These are phyloP conservation scores for Ilyonectria destructans DNA, from an alignment of 2,329 filamentous ascomycete genomes.

Conservation along the genomic window DNA sequence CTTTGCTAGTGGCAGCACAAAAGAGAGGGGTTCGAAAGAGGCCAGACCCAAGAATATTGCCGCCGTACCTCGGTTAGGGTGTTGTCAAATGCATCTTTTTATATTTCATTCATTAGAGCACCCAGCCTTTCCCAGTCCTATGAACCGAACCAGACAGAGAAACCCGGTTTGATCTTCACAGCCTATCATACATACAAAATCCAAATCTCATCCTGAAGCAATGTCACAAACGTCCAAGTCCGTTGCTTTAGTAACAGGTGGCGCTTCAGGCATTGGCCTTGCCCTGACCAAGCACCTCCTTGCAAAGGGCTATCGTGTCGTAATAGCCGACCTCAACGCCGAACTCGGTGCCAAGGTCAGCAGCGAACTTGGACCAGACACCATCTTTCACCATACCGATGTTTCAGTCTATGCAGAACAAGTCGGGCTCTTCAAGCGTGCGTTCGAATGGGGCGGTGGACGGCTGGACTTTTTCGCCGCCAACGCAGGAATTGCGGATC, in stretches of 20 bases:
- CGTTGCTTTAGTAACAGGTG: constrained; percentile 10
- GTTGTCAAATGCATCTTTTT: background rate
- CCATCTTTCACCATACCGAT: constrained; percentile 11
- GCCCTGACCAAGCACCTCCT: constrained; percentile 13
- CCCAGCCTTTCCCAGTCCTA: background rate
- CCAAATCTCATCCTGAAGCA: background rate
- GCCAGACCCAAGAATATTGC: background rate
- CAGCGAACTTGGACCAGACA: constrained; percentile 2
- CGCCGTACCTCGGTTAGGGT: background rate
- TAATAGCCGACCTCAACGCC: background rate
- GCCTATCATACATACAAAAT: background rate
- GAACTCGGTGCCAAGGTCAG: background rate
- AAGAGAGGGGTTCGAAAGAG: background rate
- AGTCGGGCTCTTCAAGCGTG: constrained; percentile 22
- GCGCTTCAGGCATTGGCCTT: constrained; percentile 12
- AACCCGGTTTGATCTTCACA: background rate
- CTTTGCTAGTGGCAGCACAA: background rate
- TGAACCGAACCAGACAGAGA: background rate
- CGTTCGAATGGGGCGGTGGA: constrained; percentile 7
- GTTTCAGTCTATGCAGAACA: constrained; percentile 20
- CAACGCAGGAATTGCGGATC: constrained; percentile 22
- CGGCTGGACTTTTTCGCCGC: constrained; percentile 14
- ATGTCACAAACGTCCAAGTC: constrained; percentile 18
- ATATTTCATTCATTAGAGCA: background rate
- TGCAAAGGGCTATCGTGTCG: background rate